phyloP scores from a whole-genome alignment of 352 stramenopile species.

The Phytophthora parvispora region DNA sequence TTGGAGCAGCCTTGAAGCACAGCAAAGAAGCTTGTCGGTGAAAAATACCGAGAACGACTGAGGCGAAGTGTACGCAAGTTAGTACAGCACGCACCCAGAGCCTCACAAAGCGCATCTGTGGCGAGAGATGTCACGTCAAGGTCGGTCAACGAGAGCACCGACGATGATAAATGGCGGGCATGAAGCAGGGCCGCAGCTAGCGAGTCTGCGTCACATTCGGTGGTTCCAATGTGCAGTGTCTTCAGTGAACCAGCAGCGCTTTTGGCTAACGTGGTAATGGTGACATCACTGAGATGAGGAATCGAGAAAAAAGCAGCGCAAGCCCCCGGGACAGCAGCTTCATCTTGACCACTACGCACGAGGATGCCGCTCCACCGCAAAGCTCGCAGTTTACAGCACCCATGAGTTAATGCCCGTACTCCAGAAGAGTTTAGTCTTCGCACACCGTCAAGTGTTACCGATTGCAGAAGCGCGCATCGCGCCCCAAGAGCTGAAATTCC shows the following conservation, averaged over 20 bases:
- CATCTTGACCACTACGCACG: slow-evolving; percentile 48
- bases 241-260: slow-evolving; percentile 32
- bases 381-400: slow-evolving; percentile 49
- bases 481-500: slow-evolving; percentile 47
- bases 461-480: slow-evolving; percentile 48
- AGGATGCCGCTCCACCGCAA: slow-evolving; percentile 72
- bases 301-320: slow-evolving; percentile 76
- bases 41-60: slow-evolving; percentile 83
- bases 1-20: slow-evolving; percentile 44
- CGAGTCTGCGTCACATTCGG: slow-evolving; percentile 60
- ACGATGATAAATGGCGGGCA: slow-evolving; percentile 16
- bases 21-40: slow-evolving; percentile 55
- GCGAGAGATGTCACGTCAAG: slow-evolving; percentile 71
- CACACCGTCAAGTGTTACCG: slow-evolving; percentile 70
- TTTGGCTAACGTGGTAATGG: slow-evolving; percentile 35
- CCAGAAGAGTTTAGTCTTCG: slow-evolving; percentile 48
- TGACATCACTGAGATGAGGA: slow-evolving; percentile 47
- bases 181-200: slow-evolving; percentile 37
- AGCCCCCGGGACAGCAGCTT: slow-evolving; percentile 1
- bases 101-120: slow-evolving; percentile 67
- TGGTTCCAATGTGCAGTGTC: slow-evolving; percentile 65
- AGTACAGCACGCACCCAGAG: slow-evolving; percentile 42
- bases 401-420: slow-evolving; percentile 34
- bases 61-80: slow-evolving; percentile 61
- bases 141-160: slow-evolving; percentile 40